Evolutionary conservation across 352 stramenopile species (phyloP), one percentile per base, ranked within the genome.

Genomic region (Phytophthora brassicae): DNA sequence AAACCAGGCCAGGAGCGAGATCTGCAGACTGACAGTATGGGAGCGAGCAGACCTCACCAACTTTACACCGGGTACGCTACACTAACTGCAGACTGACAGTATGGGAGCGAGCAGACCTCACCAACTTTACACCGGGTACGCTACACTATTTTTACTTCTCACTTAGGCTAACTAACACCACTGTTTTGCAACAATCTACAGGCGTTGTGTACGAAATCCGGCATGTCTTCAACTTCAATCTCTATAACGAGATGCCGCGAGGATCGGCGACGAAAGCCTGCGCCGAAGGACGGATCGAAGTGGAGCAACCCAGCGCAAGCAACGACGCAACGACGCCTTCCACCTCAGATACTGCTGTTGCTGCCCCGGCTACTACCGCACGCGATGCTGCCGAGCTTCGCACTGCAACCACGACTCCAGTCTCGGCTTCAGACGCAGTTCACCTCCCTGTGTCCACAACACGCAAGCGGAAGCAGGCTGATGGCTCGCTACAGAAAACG

Each of bases 231-330:
- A 41, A 48, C 36, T 42, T 58, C 1, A 48, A 48, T 24, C 4
- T 49, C 13, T 58, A 39, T 17, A 58, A 49, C 16, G 22, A 23
- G 14, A 58, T 58, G 50, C 50, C 50, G 14, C 50, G 48, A 42
- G 35, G 14, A 42, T 58, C 36, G 7, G 50, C n/a, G 2, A 42
- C 36, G 22, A 12, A 24, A 20, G 36, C 14, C 2, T 39, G 35
- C 2, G 20, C 29, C 36, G 36, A 58, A 28, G 39, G 39, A 46
- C 17, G 39, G 4, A 6, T 46, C 39, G 39, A 46, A 46, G 39
- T 46, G 17, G n/a, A 46, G 17, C 39, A 46, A 46, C 17, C 39
- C 39, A 16, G 16, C n/a, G n/a, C 2, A 44, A 20, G 2, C n/a
- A 44, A 44, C 38, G 38, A 20, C 38, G 38, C 16, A 44, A 20